Base-by-base conservation (phyloP, 306 rosid species). In the Trifolium subterraneum region DNA sequence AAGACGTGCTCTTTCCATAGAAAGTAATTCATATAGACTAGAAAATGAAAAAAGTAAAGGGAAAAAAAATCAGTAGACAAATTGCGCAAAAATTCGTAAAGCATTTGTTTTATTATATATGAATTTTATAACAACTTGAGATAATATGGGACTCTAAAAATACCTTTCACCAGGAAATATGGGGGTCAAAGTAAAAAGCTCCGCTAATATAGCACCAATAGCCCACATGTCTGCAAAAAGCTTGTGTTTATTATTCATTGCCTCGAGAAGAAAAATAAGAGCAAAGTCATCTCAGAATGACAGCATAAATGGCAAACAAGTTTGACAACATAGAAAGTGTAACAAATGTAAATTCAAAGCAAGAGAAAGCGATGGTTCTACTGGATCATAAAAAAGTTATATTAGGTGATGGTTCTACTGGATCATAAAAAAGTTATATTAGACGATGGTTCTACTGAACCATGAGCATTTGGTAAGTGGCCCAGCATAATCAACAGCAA, bases 141-240 rank as follows among this genome's bases (percentile, higher is more conserved):
- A 29, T 29, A 29, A 47, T 4, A 33, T 25, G 41, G 81, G 66
- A 73, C 45, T 23, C 41, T 59, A 59, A 62, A 63, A 39, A 79
- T 83, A 91, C 97, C 97, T 91, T 87, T 87, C 94, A 73, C 97
- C 97, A 31, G 97, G 97, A 82, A 89, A 89, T 75, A 91, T 54
- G 19, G 97, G 97, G 82, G 88, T 84, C 81, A 87, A 68, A 79
- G 90, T 89, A 84, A 86, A 91, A 81, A 91, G 97, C 86, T 91
- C 97, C 68, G 95, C 92, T 52, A 91, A 79, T 81, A 91, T 86
- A 81, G 94, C 91, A 6, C 97, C 97, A 76, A 86, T 88, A 8
- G 97, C 97, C 97, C 97, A 91, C 97, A 91, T 91, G 79, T 91
- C 97, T 91, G 93, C 74, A 75, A 65, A 68, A 35, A 50, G 71